Evolutionary conservation across 2,329 filamentous ascomycete genomes (phyloP).

Genomic region (Stachybotrys chartarum): DNA sequence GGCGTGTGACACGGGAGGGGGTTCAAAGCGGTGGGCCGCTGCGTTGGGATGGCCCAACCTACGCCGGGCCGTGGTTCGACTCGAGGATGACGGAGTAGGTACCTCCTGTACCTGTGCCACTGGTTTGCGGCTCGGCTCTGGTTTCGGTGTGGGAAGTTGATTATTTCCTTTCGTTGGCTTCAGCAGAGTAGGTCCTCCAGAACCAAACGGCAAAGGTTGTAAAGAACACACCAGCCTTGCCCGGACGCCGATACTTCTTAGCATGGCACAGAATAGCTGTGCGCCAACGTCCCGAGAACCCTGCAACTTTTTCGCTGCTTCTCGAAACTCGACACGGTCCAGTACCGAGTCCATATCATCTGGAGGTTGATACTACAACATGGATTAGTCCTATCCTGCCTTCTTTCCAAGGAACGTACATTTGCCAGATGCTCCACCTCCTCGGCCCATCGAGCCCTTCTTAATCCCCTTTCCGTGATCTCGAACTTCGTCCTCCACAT

Average conservation of each 20-base stretch:
- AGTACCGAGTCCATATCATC: conserved; percentile 60
- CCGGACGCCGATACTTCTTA: conserved; percentile 76
- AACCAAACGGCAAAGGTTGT: conserved; percentile 68
- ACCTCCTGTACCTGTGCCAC: conserved; percentile 23
- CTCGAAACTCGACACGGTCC: conserved; percentile 66
- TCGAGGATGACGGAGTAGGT: conserved; percentile 17
- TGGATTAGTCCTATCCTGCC: conserved; percentile 11
- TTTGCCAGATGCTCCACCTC: conserved; percentile 51
- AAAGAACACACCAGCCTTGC: conserved; percentile 83
- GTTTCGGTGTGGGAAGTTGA: background rate
- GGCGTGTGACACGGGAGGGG: conserved; percentile 29
- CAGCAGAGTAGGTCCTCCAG: conserved; percentile 40
- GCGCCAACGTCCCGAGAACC: conserved; percentile 87
- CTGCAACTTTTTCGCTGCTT: conserved; percentile 58
- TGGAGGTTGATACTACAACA: conserved; percentile 44
- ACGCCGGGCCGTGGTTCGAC: conserved; percentile 32
- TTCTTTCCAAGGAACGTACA: conserved; percentile 28
- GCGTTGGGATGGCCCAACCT: conserved; percentile 49
- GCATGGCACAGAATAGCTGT: conserved; percentile 81
- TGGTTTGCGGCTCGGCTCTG: background rate
- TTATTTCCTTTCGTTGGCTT: conserved; percentile 21
- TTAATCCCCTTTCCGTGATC: conserved; percentile 64
- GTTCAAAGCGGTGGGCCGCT: conserved; percentile 41
- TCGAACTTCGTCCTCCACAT: conserved; percentile 65
- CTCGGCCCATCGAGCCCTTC: conserved; percentile 69